These are phyloP conservation scores for Zygoascus bituminiphila DNA, from an alignment of 805 yeast genomes.

Conservation along the genomic window DNA sequence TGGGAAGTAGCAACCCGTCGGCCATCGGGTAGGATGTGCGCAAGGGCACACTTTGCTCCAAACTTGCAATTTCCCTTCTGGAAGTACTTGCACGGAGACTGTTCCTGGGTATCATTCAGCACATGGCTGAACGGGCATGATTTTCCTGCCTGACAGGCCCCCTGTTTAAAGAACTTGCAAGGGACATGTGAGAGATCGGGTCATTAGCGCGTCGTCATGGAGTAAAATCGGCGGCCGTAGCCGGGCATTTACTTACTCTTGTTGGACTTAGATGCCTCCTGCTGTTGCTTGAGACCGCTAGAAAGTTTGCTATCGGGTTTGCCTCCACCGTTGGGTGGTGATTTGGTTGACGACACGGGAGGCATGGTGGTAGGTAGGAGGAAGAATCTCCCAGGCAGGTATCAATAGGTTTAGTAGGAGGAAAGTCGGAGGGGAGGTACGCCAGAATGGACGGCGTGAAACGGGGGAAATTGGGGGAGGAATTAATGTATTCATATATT, in stretches of 20 bases:
- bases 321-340: background rate
- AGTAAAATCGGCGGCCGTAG: no score
- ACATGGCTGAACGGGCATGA: slow-evolving; percentile 89
- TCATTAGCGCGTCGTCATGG: background rate
- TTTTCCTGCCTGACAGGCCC: slow-evolving; percentile 89
- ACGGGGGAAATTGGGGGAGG: no score
- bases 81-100: slow-evolving; percentile 79
- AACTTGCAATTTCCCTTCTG: slow-evolving; percentile 96
- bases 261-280: background rate
- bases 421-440: background rate
- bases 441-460: no score
- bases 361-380: background rate
- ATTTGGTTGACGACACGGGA: background rate
- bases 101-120: slow-evolving; percentile 41
- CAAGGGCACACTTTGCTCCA: slow-evolving; percentile 89
- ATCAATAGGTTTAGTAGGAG: background rate
- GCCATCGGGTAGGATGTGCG: slow-evolving; percentile 85
- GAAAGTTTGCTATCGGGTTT: slow-evolving; percentile 12
- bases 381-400: background rate
- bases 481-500: no score
- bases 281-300: slow-evolving; percentile 10
- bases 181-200: slow-evolving; percentile 84
- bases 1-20: slow-evolving; percentile 51
- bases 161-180: slow-evolving; percentile 86
- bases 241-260: slow-evolving; percentile 7